Evolutionary conservation across 202 grass and related monocot species (phyloP).

Genomic region (Saccharum hybrid): DNA sequence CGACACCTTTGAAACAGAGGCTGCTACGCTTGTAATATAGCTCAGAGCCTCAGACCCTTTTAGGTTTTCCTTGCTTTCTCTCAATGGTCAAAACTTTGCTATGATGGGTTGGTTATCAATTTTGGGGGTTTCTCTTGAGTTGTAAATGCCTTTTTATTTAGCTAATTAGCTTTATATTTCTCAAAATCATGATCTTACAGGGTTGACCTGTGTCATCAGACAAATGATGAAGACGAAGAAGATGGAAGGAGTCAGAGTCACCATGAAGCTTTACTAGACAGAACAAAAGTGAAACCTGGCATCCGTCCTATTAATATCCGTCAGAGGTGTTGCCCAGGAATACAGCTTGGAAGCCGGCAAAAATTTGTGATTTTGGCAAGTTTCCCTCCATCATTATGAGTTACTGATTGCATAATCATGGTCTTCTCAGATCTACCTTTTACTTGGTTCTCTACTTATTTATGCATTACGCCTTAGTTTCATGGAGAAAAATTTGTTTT

Average conservation of each 20-base stretch:
- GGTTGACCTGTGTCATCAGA: constrained; percentile 97
- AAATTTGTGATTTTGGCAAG: constrained; percentile 96
- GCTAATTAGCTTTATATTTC: constrained; percentile 35
- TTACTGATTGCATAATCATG: constrained; percentile 10
- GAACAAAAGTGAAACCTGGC: constrained; percentile 65
- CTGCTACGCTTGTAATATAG: constrained; percentile 33
- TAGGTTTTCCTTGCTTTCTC: constrained; percentile 28
- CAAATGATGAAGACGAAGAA: constrained; percentile 97
- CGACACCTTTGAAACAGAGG: background rate
- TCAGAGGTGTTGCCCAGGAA: constrained; percentile 65
- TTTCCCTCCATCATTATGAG: constrained; percentile 25
- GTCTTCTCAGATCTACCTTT: constrained; percentile 30
- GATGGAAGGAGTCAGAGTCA: constrained; percentile 74
- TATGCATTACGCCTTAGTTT: constrained; percentile 27
- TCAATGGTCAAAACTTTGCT: constrained; percentile 18
- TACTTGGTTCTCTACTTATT: constrained; percentile 16
- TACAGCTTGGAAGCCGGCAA: constrained; percentile 92
- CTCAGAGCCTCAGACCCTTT: constrained; percentile 11
- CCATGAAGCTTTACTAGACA: constrained; percentile 85
- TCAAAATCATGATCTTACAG: constrained; percentile 59
- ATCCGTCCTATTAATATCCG: constrained; percentile 51
- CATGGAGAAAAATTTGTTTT: constrained; percentile 35
- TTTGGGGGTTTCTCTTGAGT: background rate
- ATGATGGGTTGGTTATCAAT: constrained; percentile 12
- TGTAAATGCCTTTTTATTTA: constrained; percentile 24